These are phyloP conservation scores for Selaginella moellendorffii DNA, from an alignment of 75 land plant genomes.

Conservation along the genomic window DNA sequence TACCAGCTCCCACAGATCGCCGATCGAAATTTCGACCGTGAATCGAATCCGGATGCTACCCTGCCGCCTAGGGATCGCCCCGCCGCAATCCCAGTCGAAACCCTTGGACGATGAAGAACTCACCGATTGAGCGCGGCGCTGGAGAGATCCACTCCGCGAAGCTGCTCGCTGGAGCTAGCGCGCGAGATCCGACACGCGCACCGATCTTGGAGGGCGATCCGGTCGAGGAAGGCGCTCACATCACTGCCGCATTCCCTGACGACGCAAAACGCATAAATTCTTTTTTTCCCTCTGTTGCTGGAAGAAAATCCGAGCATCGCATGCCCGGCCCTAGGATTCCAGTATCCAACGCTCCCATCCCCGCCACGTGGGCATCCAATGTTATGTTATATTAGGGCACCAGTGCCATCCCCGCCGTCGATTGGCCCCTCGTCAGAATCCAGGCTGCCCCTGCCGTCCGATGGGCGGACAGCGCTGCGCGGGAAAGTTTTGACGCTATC, in stretches of 20 bases:
- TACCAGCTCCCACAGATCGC: too few relatives aligned
- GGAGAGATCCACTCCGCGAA: neutral
- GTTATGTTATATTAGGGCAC: neutral
- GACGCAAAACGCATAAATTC: neutral
- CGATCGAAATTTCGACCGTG: too few relatives aligned
- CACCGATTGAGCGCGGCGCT: neutral
- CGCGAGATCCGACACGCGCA: neutral
- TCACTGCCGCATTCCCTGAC: neutral
- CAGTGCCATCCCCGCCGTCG: neutral
- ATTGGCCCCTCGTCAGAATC: too few relatives aligned
- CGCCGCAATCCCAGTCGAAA: neutral
- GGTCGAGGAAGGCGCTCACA: neutral
- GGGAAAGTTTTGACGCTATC: too few relatives aligned
- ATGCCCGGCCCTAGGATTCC: neutral
- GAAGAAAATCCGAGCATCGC: neutral
- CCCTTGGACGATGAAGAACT: neutral
- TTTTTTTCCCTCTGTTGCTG: neutral
- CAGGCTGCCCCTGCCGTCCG: too few relatives aligned
- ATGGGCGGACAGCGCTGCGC: too few relatives aligned
- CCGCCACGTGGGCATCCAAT: neutral
- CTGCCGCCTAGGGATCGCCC: too few relatives aligned
- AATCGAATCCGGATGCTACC: too few relatives aligned
- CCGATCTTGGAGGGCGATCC: neutral
- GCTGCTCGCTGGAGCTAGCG: neutral
- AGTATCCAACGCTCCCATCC: neutral